Base-by-base conservation (phyloP, 441 rosid species). In the Jatropha multifida region DNA sequence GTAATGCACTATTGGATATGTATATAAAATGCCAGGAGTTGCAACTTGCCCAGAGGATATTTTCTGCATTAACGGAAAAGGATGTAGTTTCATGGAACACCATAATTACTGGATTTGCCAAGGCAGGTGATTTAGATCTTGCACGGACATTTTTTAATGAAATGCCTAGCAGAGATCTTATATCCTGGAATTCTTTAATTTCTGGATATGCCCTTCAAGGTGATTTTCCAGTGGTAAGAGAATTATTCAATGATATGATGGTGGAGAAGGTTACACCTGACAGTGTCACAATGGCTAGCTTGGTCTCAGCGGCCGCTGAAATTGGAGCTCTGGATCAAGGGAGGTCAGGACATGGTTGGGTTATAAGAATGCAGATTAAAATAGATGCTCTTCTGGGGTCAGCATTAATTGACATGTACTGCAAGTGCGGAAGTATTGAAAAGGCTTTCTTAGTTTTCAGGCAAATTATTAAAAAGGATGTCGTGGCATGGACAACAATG, bases 401-500 rank as follows among this genome's bases (percentile, higher is more conserved):
- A 58, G 84, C 88, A 70, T 78, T 88, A 81, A 76, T 88, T 49
- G 84, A 86, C 74, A 86, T 89, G 91, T 89, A 88, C 79, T 83
- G 87, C 78, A 89, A 88, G 82, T 85, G 88, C 74, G 93, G 90
- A 70, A 77, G 67, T 59, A 68, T 88, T 18, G 85, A 88, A 61
- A 78, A 42, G 58, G 90, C 90, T 49, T 83, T 75, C 64, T 37
- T 10, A 42, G 78, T 88, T 59, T 88, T 88, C 75, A 82, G 69
- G 48, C 68, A 81, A 17, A 51, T 81, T 37, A 38, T 65, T 46
- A 75, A 77, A 44, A 88, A 84, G 76, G 91, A 89, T 56, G 81
- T 84, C 11, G 71, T 81, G 0, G 76, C 83, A 56, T 89, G 91
- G 93, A 88, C 91, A 10, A 58, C 94, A 41, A 85, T 89, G 94